Base-by-base conservation (phyloP, 139 green algal species). In the Nannochloris sp. region DNA sequence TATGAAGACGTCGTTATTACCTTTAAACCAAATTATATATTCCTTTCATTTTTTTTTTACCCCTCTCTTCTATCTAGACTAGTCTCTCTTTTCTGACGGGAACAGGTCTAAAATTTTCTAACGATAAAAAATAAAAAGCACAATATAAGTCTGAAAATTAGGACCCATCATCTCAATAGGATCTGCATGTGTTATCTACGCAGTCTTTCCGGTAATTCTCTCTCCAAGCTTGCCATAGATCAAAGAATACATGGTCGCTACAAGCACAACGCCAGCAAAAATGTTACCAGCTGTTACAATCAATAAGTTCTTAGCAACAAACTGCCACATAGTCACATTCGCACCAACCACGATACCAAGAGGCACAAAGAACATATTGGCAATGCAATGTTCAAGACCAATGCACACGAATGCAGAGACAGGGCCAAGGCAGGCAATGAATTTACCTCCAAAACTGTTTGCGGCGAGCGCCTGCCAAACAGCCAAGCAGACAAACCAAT, bases 401-500 rank as follows among this genome's bases (percentile, higher is more conserved):
- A 92, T 71, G 34, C 69, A 77, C 25, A 95, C 87, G 64, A 98
- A 98, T 19, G 81, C 77, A 35, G 79, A 82, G 58, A 96, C 88
- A 46, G 85, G 81, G 10, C 83, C 62, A 65, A 83, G 83, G 54
- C 89, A 74, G 46, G 74, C 88, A 9, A 96, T 68, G 48, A 87
- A 70, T 82, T 96, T 95, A 70, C 87, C 89, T 33, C 80, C 68
- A 37, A 93, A 67, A 23, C 62, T 83, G 48, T 74, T 75, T 45
- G 87, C 70, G 10, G 81, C 70, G 31, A 73, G 70, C 7, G 82
- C 82, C 54, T 86, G 79, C 85, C 85, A 96, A 15, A 96, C 82
- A 2, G 88, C 92, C 38, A 91, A 62, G 72, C 85, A 95, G 23
- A 97, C 91, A 47, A 96, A 81, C 87, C 88, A 96, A 83, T 96